A percentile compares a stretch with the other conserved stretches of the same genome.
Evolutionary conservation across 371 early-diverging fungal species (phyloP).

Genomic region (Mucor racemosus): DNA sequence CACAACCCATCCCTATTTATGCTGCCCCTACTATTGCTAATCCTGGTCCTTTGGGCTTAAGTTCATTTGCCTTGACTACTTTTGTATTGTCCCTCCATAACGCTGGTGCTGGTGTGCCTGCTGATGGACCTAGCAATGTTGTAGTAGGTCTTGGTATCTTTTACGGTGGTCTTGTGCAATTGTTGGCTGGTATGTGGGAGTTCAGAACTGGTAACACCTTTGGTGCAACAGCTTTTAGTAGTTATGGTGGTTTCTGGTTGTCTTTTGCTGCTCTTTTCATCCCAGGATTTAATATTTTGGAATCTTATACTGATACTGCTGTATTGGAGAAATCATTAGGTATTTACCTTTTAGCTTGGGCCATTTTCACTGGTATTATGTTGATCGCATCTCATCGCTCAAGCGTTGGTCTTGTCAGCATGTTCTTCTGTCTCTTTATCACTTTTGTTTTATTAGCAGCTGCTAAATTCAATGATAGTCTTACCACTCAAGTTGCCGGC

Average conservation of each 20-base stretch:
- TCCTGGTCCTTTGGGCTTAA: conserved; percentile 76
- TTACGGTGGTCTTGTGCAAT: conserved; percentile 77
- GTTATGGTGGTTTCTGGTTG: conserved; percentile 83
- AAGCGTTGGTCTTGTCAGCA: conserved; percentile 58
- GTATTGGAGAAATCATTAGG: conserved; percentile 66
- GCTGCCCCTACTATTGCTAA: conserved; percentile 54
- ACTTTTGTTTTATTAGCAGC: conserved; percentile 69
- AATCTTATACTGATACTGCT: conserved; percentile 47
- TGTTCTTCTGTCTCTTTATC: conserved; percentile 69
- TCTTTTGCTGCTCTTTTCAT: conserved; percentile 67
- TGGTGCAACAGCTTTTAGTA: conserved; percentile 84
- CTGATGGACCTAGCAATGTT: conserved; percentile 54
- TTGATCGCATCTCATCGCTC: conserved; percentile 71
- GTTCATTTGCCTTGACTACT: conserved; percentile 73
- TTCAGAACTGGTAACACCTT: conserved; percentile 78
- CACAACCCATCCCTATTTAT: conserved; percentile 20
- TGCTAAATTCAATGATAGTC: conserved; percentile 40
- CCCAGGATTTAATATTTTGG: conserved; percentile 59
- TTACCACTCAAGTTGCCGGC: conserved; percentile 53
- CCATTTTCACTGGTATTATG: conserved; percentile 69
- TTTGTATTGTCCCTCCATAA: conserved; percentile 70
- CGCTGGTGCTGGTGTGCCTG: conserved; percentile 65
- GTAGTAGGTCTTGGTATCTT: conserved; percentile 70
- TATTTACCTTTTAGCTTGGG: conserved; percentile 71
- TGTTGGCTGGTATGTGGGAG: conserved; percentile 87